Percentiles rank a stretch among this genome's conserved stretches.
Conservation (phyloP, 768 basidiomycete species). For the Pleurotus citrinopileatus region DNA sequence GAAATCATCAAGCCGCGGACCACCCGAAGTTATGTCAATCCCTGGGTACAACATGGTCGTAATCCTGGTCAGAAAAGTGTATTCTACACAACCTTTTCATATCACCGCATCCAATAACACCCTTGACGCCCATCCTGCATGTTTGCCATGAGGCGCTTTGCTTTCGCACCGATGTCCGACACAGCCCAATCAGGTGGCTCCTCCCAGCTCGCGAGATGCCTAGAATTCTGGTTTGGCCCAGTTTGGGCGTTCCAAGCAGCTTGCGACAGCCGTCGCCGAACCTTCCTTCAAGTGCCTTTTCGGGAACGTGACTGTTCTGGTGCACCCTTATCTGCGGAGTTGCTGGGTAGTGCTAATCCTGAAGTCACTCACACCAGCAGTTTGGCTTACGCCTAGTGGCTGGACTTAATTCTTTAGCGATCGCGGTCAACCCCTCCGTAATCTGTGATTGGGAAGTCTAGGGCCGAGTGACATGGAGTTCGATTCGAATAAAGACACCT, state of each 20-base stretch:
- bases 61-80: no score
- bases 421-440: constrained; percentile 21
- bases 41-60: no score
- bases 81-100: background rate
- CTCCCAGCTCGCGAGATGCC: constrained; percentile 4
- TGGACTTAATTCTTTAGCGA: constrained; percentile 10
- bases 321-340: constrained; percentile 8
- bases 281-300: constrained; percentile 5
- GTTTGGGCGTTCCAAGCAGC: constrained; percentile 3
- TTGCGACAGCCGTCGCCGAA: constrained; percentile 10
- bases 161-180: constrained; percentile 7
- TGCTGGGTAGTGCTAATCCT: constrained; percentile 6
- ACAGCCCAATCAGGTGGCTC: constrained; percentile 6
- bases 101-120: background rate
- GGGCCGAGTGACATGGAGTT: constrained; percentile 28
- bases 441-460: constrained; percentile 28
- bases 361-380: constrained; percentile 9
- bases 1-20: no score
- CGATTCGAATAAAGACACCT: constrained; percentile 31
- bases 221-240: constrained; percentile 7
- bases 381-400: constrained; percentile 8
- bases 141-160: constrained; percentile 9
- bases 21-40: no score
- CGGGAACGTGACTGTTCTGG: background rate
- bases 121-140: constrained; percentile 4